Evolutionary conservation across 73 alveolate species (phyloP), one percentile per base, ranked within the genome.

Genomic region (Paramecium octaurelia): DNA sequence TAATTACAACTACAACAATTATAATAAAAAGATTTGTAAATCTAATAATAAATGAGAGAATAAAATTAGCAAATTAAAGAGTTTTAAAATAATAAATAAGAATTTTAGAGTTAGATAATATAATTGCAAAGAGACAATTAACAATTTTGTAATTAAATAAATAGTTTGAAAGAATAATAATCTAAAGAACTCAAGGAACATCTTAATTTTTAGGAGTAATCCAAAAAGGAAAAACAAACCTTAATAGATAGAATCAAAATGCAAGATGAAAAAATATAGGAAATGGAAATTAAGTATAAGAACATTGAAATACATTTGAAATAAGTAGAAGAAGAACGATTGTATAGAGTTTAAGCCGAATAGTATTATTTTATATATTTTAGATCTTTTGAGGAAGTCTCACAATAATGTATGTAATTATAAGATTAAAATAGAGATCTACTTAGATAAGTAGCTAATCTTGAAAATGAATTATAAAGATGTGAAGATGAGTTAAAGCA

Each of bases 361-460:
- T 46, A 80, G 91, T 80, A 80, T 4, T 16, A 18, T 44, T 23
- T 20, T 44, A 0, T 31, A 31, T 23, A 20, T 38, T 16, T 31
- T 80, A 80, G 91, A 35, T 80, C 91, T 24, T 80, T 80, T 80
- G 91, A 80, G 16, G 91, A 80, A 46, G 91, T 80, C 12, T 80
- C 91, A 6, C 27, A 80, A 43, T 23, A 80, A 48, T 80, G 91
- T 80, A 80, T 80, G 91, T 64, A 80, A 46, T 48, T 80, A 42
- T 80, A 80, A 48, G 91, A 80, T 80, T 46, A 80, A 43, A 80
- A 80, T 48, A 80, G 91, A 80, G 91, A 80, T 23, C 31, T 80
- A 48, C 34, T 44, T 21, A 42, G 91, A 80, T 80, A 80, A 48
- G 70, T 80, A 43, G 75, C 76, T 20, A 80, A 80, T 24, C 44